Base-by-base conservation (phyloP, 2,329 filamentous ascomycete genomes). In the Bipolaris victoriae region DNA sequence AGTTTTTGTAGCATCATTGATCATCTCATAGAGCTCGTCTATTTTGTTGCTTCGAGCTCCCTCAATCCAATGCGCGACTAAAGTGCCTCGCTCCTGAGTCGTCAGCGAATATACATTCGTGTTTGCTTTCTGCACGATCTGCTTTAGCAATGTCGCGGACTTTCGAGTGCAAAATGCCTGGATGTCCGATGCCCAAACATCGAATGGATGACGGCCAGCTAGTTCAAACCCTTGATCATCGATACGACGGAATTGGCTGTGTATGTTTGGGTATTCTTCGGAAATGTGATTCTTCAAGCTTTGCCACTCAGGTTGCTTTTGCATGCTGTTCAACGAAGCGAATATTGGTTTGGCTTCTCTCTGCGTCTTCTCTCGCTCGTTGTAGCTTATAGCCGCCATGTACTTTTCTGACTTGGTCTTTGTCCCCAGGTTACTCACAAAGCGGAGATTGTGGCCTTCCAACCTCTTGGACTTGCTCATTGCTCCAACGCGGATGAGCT, bases 401-500 rank as follows among this genome's bases (percentile, higher is more conserved):
- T 52, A 65, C 22, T 50, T 49, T 41, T 71, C 70, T 0, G 41
- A 54, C 29, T 60, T 67, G 0, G 65, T 73, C 36, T 68, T 72
- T 0, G 36, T 26, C 44, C 70, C 65, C 10, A 16, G 36, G 16
- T 64, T 50, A 10, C 60, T 39, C 6, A 72, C 47, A 11, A 53
- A 46, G 2, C 79, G 75, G 5, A 90, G 78, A 52, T 85, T 88
- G n/a, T 82, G 68, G 0, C 67, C 66, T 7, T 81, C 66, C 0
- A 90, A 72, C 22, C 37, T 66, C 29, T 83, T 80, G 0, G 84
- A 86, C 56, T 86, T 85, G 1, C 82, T 86, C 15, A 80, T 80
- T 0, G 80, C 81, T 0, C 88, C 88, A 5, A 91, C 84, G 0
- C 88, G 85, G 24, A 90, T 81, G 24, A 90, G 79, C 5, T 84